Evolutionary conservation across 768 basidiomycete species (phyloP).

Genomic region (Suillus ampliporus): DNA sequence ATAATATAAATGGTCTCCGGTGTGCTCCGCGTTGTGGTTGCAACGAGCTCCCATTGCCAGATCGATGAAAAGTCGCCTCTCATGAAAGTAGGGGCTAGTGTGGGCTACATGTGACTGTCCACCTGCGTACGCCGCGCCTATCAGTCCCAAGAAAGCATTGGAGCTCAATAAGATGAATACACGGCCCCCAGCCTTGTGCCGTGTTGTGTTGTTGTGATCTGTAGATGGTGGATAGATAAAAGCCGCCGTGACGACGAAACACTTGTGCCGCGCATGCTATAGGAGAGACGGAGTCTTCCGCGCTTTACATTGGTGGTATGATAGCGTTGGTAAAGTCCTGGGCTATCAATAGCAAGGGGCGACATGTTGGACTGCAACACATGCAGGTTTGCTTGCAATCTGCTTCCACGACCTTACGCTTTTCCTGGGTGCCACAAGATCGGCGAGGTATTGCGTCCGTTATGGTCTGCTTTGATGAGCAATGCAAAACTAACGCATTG

Average conservation of each 20-base stretch:
- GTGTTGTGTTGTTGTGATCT: background rate
- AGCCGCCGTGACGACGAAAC: background rate
- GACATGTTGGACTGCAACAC: background rate
- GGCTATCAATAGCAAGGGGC: background rate
- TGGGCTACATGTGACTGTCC: background rate
- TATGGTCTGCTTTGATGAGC: background rate
- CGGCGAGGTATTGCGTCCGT: background rate
- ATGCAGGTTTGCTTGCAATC: background rate
- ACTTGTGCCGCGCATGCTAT: background rate
- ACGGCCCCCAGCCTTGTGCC: background rate
- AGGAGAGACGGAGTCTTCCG: background rate
- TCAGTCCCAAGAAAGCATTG: background rate
- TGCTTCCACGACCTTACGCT: background rate
- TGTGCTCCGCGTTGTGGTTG: background rate
- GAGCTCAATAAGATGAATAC: background rate
- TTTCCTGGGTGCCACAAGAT: background rate
- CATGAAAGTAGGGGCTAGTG: background rate
- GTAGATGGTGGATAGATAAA: background rate
- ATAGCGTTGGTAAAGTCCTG: background rate
- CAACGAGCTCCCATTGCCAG: background rate
- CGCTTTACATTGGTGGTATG: background rate
- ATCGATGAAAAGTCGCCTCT: background rate
- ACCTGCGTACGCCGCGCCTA: background rate
- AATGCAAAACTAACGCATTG: background rate
- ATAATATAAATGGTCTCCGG: background rate